Base-by-base conservation (phyloP, 441 rosid species). In the Croton laevigatus region DNA sequence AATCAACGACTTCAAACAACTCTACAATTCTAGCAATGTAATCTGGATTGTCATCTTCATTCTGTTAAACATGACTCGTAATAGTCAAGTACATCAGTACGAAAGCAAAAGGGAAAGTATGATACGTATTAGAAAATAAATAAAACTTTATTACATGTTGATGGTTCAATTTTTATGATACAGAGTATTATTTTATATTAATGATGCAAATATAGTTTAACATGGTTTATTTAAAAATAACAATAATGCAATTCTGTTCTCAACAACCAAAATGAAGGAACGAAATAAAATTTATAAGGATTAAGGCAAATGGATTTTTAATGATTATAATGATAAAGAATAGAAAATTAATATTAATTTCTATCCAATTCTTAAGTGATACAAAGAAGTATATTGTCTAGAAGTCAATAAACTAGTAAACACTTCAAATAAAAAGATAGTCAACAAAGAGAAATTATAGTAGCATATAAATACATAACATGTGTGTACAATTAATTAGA, bases 21-120 rank as follows among this genome's bases (percentile, higher is more conserved):
- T 91, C 94, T 4, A 84, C 73, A 22, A 89, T 85, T 45, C 81
- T 83, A 53, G 91, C 82, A 6, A 88, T 84, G 61, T 77, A 85
- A 27, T 75, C 48, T 10, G 80, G 85, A 1, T 65, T 69, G 6
- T 78, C 92, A 2, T 78, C 88, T 32, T 37, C 92, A 69, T 81
- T 80, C 97, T 91, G 60, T 3, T 66, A n/a, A 1, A 36, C 6
- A 44, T n/a, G 3, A 34, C 13, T 7, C 22, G 49, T 9, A 19
- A 46, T 4, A 32, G 12, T 42, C n/a, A 53, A 20, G 8, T 34
- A 20, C 49, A 12, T 42, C 20, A 40, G 10, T n/a, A 42, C 27
- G n/a, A 19, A 58, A 55, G 6, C 55, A 3, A 23, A 22, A 36
- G 16, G 12, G n/a, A 38, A 3, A 49, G 2, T 34, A 3, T n/a